Evolutionary conservation across 257 asterid genomes (phyloP).

Genomic region (Penstemon eatonii): DNA sequence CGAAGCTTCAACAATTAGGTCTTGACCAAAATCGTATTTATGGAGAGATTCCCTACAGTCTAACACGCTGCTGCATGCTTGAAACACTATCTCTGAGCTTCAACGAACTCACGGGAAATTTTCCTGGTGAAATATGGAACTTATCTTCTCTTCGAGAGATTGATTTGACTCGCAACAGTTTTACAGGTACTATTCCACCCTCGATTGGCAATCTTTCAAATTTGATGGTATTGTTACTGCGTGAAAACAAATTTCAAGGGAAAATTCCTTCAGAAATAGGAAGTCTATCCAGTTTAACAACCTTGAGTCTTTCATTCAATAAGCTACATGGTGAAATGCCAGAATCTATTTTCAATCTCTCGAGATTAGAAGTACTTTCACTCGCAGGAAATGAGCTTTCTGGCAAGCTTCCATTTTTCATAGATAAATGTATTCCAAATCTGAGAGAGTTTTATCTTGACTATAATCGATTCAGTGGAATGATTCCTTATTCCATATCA

Average conservation of each 20-base stretch:
- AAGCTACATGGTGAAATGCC: conserved; percentile 18
- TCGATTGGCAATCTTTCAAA: conserved; percentile 19
- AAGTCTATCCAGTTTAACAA: not conserved
- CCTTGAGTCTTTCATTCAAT: not conserved
- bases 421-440: conserved; percentile 1
- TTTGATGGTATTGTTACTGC: not conserved
- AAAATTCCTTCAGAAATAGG: conserved; percentile 11
- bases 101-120: no score
- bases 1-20: not conserved
- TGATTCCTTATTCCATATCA: conserved; percentile 19
- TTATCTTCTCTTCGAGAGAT: no score
- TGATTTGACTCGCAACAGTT: no score
- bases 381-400: not conserved
- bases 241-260: conserved; percentile 2
- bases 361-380: conserved; percentile 5
- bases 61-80: no score
- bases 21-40: not conserved
- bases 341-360: conserved; percentile 24
- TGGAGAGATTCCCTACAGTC: no score
- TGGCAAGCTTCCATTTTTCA: conserved; percentile 19
- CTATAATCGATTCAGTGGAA: conserved; percentile 1
- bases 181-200: conserved; percentile 17
- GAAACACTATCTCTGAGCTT: no score
- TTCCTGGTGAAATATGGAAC: no score
- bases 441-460: conserved; percentile 3